These are phyloP conservation scores for Polygonum aviculare DNA, from an alignment of 148 eudicot species.

Conservation along the genomic window DNA sequence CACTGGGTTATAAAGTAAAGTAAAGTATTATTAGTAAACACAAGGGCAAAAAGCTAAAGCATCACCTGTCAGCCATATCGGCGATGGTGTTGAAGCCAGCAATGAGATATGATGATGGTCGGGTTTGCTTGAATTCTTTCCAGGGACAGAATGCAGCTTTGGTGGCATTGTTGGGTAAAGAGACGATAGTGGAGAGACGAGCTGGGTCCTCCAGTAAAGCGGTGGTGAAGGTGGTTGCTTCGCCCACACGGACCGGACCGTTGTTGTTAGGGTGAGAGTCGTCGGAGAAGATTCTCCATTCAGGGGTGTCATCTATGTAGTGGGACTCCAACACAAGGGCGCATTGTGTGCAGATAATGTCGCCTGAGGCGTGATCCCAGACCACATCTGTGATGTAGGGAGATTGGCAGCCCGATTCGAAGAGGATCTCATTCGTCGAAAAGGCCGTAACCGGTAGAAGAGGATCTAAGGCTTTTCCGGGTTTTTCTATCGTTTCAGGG, in stretches of 20 bases:
- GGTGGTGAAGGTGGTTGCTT: conserved; percentile 26
- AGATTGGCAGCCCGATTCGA: too few species aligned
- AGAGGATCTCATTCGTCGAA: too few species aligned
- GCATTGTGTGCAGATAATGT: conserved; percentile 49
- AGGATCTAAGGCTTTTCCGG: too few species aligned
- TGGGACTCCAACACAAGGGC: conserved; percentile 43
- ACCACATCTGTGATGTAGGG: too few species aligned
- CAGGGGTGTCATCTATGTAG: conserved; percentile 45
- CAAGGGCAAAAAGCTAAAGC: not conserved
- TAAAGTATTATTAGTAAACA: not conserved
- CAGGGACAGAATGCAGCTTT: conserved; percentile 22
- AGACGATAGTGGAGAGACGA: conserved; percentile 31
- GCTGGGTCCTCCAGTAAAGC: conserved; percentile 25
- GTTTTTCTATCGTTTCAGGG: too few species aligned
- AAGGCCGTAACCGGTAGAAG: too few species aligned
- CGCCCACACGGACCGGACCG: conserved; percentile 49
- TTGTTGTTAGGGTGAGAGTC: conserved; percentile 45
- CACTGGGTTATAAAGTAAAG: too few species aligned
- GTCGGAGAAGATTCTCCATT: conserved; percentile 48
- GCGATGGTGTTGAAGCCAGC: conserved; percentile 40
- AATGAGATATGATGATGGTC: conserved; percentile 20
- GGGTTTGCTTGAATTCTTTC: conserved; percentile 29
- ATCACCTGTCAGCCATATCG: conserved; percentile 39
- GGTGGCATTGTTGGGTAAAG: conserved; percentile 29
- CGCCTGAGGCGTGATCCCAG: conserved; percentile 45